These are phyloP conservation scores for Bolboschoenoplectus hybrid DNA, from an alignment of 202 grass and related monocot genomes.

Conservation along the genomic window DNA sequence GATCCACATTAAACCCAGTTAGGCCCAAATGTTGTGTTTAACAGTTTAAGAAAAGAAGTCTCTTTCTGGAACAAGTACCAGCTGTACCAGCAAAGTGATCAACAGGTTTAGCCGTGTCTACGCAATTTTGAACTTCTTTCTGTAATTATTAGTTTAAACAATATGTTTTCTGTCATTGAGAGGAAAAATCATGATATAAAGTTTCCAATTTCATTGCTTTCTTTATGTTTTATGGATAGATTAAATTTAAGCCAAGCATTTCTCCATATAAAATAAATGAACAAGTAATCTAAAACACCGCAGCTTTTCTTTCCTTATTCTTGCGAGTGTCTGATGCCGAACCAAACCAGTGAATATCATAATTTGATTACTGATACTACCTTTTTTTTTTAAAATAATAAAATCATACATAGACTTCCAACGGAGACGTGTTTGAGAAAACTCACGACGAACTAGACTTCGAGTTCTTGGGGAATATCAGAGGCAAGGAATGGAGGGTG, in stretches of 20 bases:
- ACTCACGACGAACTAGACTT: conserved; percentile 92
- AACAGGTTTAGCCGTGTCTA: not conserved
- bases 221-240: no score
- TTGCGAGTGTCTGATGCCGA: no score
- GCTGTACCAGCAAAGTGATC: not conserved
- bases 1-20: not conserved
- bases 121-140: not conserved
- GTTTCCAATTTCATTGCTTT: not conserved
- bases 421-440: conserved; percentile 81
- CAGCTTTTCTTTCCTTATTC: no score
- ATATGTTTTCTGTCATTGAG: not conserved
- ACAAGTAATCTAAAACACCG: not conserved
- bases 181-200: not conserved
- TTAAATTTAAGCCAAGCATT: no score
- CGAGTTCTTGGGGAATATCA: conserved; percentile 88
- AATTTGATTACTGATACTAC: not conserved
- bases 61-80: not conserved
- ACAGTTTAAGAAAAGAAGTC: not conserved
- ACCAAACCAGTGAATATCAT: not conserved
- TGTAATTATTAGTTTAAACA: conserved; percentile 10
- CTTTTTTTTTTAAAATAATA: conserved; percentile 10
- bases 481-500: conserved; percentile 74
- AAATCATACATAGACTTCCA: conserved; percentile 52
- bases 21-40: not conserved
- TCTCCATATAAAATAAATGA: not conserved